Evolutionary conservation across 2,329 filamentous ascomycete genomes (phyloP).

Genomic region (Nemania sp.): DNA sequence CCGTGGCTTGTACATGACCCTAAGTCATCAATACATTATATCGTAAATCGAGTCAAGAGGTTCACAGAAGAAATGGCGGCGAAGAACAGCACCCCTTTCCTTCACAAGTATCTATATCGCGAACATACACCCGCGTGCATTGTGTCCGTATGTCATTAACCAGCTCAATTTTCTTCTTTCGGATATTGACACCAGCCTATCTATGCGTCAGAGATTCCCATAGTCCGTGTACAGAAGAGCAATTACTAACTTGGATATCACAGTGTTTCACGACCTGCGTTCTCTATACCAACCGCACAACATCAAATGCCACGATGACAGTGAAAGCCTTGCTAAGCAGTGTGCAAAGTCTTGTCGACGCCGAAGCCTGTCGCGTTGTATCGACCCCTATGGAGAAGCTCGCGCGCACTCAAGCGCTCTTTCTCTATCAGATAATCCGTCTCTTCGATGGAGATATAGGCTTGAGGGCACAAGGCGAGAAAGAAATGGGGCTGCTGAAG

Average conservation of each 20-base stretch:
- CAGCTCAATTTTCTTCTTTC: neutral
- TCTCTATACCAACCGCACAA: constrained; percentile 38
- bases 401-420: constrained; percentile 30
- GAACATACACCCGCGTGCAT: constrained; percentile 35
- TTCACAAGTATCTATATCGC: constrained; percentile 38
- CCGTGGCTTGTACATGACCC: constrained; percentile 38
- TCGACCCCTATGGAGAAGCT: constrained; percentile 34
- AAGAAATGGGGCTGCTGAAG: constrained; percentile 22
- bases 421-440: constrained; percentile 33
- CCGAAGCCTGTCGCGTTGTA: constrained; percentile 10
- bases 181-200: neutral
- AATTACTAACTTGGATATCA: neutral
- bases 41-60: constrained; percentile 33
- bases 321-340: constrained; percentile 34
- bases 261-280: constrained; percentile 37
- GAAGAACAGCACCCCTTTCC: constrained; percentile 36
- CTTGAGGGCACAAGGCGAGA: constrained; percentile 29
- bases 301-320: constrained; percentile 35
- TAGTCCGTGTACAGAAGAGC: no score
- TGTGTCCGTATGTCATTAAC: constrained; percentile 18
- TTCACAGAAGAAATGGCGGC: constrained; percentile 35
- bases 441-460: constrained; percentile 34
- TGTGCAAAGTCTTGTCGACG: constrained; percentile 30
- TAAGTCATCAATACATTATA: constrained; percentile 32
- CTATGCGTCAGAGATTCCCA: neutral